Conservation (phyloP, 2,329 filamentous ascomycete genomes). For the Pseudogymnoascus sp. region DNA sequence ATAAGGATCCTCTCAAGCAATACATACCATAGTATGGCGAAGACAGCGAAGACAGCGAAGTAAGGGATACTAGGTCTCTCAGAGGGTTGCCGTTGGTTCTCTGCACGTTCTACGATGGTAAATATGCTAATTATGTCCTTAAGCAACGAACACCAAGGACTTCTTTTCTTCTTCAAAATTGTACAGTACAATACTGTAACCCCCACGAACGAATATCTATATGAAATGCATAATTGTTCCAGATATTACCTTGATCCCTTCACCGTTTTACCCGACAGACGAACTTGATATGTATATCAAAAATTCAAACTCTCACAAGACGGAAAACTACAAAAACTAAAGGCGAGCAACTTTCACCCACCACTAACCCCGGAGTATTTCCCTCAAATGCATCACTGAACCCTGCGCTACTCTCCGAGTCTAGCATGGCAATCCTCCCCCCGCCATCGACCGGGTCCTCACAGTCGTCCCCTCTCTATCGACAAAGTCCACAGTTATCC, state of each 20-base stretch:
- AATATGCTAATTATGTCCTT: not conserved
- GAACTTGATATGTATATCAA: not conserved
- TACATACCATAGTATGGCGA: not conserved
- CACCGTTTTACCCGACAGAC: not conserved
- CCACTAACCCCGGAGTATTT: constrained; percentile 9
- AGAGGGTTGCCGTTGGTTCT: not conserved
- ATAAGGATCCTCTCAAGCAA: not conserved
- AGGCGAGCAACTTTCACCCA: not conserved
- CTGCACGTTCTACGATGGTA: not conserved
- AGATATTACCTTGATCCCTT: not conserved
- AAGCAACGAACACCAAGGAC: not conserved
- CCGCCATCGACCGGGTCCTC: constrained; percentile 1
- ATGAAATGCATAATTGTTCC: not conserved
- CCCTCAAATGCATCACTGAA: not conserved
- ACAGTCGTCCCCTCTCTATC: not conserved
- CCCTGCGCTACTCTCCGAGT: constrained; percentile 8
- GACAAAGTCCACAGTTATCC: constrained; percentile 8
- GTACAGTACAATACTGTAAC: not conserved
- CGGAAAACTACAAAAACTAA: not conserved
- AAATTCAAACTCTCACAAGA: constrained; percentile 1
- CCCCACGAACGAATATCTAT: not conserved
- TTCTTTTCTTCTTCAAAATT: not conserved
- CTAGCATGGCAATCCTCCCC: constrained; percentile 5
- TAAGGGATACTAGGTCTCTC: not conserved
- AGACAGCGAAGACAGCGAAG: not conserved